Percentiles rank a stretch among this genome's conserved stretches.
phyloP scores from a whole-genome alignment of 345 rosid species.

The Cardamine occulta region DNA sequence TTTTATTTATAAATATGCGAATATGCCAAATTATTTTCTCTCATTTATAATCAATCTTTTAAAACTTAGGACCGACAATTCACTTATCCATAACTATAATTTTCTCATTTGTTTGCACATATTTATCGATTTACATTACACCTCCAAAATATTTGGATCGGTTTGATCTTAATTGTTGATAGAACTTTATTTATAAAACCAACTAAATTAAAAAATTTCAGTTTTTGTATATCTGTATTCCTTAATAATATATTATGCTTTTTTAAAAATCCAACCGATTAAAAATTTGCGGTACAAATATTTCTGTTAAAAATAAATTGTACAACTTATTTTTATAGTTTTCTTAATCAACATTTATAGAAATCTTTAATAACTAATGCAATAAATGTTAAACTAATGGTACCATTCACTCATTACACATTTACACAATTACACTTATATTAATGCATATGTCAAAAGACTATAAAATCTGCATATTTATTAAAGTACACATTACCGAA shows the following conservation, averaged over 20 bases:
- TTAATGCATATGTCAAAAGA: neutral
- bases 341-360: neutral
- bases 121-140: neutral
- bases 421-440: neutral
- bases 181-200: no score
- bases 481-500: neutral
- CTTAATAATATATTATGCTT: no score
- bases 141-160: neutral
- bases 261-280: neutral
- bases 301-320: neutral
- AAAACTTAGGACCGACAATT: no score
- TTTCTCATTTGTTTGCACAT: neutral
- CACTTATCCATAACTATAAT: no score
- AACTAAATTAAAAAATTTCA: no score
- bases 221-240: no score
- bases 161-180: no score
- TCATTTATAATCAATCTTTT: no score
- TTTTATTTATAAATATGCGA: no score
- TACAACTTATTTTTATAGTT: neutral
- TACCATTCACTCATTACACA: neutral
- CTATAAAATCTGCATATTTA: neutral
- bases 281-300: no score
- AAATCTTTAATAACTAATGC: neutral
- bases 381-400: neutral
- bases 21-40: no score